These are phyloP conservation scores for Colletotrichum paranaense DNA, from an alignment of 2,329 filamentous ascomycete species.

Conservation along the genomic window DNA sequence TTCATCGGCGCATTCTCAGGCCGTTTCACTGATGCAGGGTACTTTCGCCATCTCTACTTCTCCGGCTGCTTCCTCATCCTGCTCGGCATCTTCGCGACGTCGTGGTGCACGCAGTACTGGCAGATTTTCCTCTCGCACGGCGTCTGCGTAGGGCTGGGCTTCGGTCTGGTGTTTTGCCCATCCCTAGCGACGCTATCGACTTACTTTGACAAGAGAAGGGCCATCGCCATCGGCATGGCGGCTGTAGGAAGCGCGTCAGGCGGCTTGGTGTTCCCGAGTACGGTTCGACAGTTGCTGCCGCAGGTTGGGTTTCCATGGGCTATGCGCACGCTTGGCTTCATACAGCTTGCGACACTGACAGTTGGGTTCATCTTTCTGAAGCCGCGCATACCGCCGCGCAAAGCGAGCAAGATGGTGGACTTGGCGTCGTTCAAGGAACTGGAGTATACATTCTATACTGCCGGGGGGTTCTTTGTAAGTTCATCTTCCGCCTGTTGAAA, in stretches of 20 bases:
- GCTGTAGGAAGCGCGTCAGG: conserved; percentile 68
- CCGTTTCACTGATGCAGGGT: conserved; percentile 55
- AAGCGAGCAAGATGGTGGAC: conserved; percentile 55
- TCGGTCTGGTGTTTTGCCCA: conserved; percentile 67
- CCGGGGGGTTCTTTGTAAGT: conserved; percentile 30
- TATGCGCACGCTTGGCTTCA: conserved; percentile 58
- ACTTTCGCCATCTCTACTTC: conserved; percentile 51
- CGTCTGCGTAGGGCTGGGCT: conserved; percentile 60
- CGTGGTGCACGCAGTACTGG: conserved; percentile 56
- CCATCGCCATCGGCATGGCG: conserved; percentile 68
- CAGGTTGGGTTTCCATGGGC: conserved; percentile 67
- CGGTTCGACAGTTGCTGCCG: conserved; percentile 49
- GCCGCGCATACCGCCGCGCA: conserved; percentile 53
- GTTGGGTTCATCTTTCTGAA: conserved; percentile 51
- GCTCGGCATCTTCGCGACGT: conserved; percentile 57
- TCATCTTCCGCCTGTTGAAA: not conserved
- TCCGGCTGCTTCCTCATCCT: conserved; percentile 52
- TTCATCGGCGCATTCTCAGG: conserved; percentile 54
- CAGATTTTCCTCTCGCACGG: conserved; percentile 62
- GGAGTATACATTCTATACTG: conserved; percentile 23
- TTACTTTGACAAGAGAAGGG: conserved; percentile 68
- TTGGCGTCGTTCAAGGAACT: conserved; percentile 54
- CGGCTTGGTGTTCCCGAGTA: conserved; percentile 61
- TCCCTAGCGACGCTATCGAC: conserved; percentile 69
- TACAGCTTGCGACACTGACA: conserved; percentile 53